Evolutionary conservation across 2,329 filamentous ascomycete species (phyloP).

Genomic region (Keithomyces neogunnii): DNA sequence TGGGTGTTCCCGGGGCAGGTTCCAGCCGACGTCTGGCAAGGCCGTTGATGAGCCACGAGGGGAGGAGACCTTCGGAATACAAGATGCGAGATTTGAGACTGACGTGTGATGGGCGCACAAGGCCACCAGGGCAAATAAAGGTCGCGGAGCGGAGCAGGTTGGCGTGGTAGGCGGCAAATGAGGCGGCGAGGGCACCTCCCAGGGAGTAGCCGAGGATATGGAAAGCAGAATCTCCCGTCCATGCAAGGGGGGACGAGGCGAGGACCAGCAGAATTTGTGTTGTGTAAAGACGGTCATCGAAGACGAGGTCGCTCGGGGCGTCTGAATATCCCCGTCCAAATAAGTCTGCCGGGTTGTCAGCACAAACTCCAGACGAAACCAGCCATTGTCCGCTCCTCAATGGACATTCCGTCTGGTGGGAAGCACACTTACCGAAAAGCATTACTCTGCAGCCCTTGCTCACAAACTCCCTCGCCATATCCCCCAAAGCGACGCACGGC

Average conservation of each 20-base stretch:
- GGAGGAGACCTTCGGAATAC: conserved; percentile 52
- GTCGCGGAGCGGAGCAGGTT: conserved; percentile 53
- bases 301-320: conserved; percentile 48
- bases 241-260: conserved; percentile 52
- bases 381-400: no score
- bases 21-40: conserved; percentile 43
- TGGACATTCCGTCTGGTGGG: not conserved
- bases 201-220: conserved; percentile 72
- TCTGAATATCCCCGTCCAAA: conserved; percentile 75
- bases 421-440: conserved; percentile 55
- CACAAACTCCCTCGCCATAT: conserved; percentile 57
- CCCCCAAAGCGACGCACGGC: conserved; percentile 60
- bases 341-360: conserved; percentile 40
- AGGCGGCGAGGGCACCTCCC: conserved; percentile 63
- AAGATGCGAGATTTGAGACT: conserved; percentile 52
- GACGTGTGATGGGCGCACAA: conserved; percentile 57
- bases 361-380: no score
- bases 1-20: conserved; percentile 25
- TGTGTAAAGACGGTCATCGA: conserved; percentile 57
- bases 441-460: conserved; percentile 65
- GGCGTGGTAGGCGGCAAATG: conserved; percentile 63
- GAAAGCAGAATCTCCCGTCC: conserved; percentile 50
- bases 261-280: conserved; percentile 57
- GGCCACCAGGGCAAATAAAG: conserved; percentile 59
- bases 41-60: conserved; percentile 45